These are phyloP conservation scores for Prosopis cineraria DNA, from an alignment of 306 rosid species.

Conservation along the genomic window DNA sequence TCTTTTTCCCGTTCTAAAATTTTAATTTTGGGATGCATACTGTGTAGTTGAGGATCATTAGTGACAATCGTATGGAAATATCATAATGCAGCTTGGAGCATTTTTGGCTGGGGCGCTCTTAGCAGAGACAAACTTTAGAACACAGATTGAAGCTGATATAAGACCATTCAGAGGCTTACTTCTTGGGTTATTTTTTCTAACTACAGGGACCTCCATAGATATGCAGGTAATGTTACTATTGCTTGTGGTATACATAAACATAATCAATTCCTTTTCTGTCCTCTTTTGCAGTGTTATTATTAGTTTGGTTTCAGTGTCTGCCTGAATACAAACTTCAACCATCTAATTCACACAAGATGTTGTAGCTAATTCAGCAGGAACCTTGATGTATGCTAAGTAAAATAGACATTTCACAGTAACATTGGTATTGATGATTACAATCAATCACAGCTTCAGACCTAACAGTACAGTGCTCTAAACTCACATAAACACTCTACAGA, in stretches of 20 bases:
- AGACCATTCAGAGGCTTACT: slow-evolving; percentile 98
- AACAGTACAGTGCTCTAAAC: not conserved
- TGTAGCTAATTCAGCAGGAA: not conserved
- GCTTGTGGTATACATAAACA: slow-evolving; percentile 6
- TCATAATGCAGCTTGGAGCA: slow-evolving; percentile 88
- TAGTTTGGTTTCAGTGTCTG: slow-evolving; percentile 12
- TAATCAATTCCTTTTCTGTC: not conserved
- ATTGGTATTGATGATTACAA: not conserved
- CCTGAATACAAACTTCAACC: not conserved
- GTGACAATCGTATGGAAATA: slow-evolving; percentile 34
- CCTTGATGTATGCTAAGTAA: not conserved
- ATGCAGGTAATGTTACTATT: slow-evolving; percentile 62
- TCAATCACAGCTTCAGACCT: not conserved
- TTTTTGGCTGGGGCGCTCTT: slow-evolving; percentile 97
- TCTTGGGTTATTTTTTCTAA: slow-evolving; percentile 89
- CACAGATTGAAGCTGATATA: slow-evolving; percentile 99
- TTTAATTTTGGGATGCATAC: slow-evolving; percentile 30
- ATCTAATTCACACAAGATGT: not conserved
- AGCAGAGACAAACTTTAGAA: slow-evolving; percentile 98
- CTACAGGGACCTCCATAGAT: slow-evolving; percentile 93
- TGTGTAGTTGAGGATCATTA: slow-evolving; percentile 15
- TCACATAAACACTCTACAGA: not conserved
- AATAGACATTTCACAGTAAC: not conserved
- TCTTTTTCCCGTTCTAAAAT: slow-evolving; percentile 7
- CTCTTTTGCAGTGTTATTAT: slow-evolving; percentile 4